Evolutionary conservation across 2,329 filamentous ascomycete species (phyloP).

Genomic region (Didymella glomerata): DNA sequence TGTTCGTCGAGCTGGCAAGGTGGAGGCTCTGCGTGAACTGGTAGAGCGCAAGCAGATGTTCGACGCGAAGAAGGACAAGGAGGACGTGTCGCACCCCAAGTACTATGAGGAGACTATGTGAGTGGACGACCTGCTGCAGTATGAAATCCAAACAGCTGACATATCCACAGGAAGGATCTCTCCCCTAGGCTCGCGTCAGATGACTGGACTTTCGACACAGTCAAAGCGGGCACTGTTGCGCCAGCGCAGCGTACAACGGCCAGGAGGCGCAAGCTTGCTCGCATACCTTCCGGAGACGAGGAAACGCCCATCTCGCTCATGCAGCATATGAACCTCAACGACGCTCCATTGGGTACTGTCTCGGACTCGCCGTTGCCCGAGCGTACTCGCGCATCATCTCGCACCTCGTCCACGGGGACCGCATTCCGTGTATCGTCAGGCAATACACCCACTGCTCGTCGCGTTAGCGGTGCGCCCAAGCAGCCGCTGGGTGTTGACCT

Average conservation of each 20-base stretch:
- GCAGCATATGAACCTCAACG: constrained; percentile 56
- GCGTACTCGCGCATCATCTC: constrained; percentile 41
- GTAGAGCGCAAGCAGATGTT: constrained; percentile 83
- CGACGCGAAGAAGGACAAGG: constrained; percentile 73
- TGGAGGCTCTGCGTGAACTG: constrained; percentile 86
- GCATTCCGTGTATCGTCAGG: constrained; percentile 48
- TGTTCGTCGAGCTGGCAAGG: constrained; percentile 84
- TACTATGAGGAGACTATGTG: constrained; percentile 94
- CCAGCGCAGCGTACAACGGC: constrained; percentile 57
- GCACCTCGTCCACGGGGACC: constrained; percentile 52
- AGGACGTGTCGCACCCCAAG: constrained; percentile 68
- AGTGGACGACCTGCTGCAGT: constrained; percentile 31
- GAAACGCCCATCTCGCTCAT: constrained; percentile 47
- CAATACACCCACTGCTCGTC: constrained; percentile 55
- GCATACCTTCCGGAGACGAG: constrained; percentile 53
- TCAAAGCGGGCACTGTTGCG: constrained; percentile 74
- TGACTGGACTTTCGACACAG: constrained; percentile 95
- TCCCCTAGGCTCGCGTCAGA: constrained; percentile 64
- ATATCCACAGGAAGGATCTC: constrained; percentile 14
- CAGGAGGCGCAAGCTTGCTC: constrained; percentile 58
- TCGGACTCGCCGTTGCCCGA: constrained; percentile 49
- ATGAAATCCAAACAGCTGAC: constrained; percentile 25
- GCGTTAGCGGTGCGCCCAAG: constrained; percentile 60
- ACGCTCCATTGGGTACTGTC: constrained; percentile 53
- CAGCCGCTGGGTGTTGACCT: constrained; percentile 87